Evolutionary conservation across 495 filamentous ascomycete species (phyloP), one percentile per base, ranked within the genome.

Genomic region (Ramalina intermedia): DNA sequence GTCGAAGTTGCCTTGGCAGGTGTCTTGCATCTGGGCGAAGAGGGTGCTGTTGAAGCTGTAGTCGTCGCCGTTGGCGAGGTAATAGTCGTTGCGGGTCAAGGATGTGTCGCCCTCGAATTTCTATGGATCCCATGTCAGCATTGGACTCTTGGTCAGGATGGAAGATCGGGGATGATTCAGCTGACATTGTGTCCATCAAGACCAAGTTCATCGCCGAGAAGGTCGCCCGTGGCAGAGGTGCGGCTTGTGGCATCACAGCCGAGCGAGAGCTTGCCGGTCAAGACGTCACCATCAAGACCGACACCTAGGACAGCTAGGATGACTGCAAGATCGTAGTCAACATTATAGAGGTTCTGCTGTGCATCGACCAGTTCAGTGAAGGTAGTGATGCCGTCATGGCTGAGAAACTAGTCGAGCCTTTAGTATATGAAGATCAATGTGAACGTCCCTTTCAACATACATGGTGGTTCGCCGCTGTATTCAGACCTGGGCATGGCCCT

Each of bases 401-500:
- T 57, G 18, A 69, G 52, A 59, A 70, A 70, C 48, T 61, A 53
- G 48, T 11, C 6, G 23, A 4, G 7, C 5, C 61, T 55, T 48
- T 67, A 66, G 4, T 63, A 59, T n/a, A 56, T 53, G 14, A 60
- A 52, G 46, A 67, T 67, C 29, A 65, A 52, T 5, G 62, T 49
- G 12, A 57, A 46, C 41, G 58, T 64, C 18, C 56, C 35, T 50
- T 66, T 60, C 0, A 57, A 35, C 48, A 21, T 26, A 50, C 48
- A 45, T 62, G 60, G 53, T 73, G 70, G 58, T 75, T 74, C 1
- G 73, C 73, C 27, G 73, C 58, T 14, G 65, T 56, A 48, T 75
- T 74, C 38, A 75, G 55, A 37, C 66, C 70, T 2, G 72, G 72
- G 49, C 72, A 76, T 24, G 69, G 71, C 36, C 66, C 66, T 18